phyloP scores from a whole-genome alignment of 805 yeast genomes.

The Ogataea populi-albae region DNA sequence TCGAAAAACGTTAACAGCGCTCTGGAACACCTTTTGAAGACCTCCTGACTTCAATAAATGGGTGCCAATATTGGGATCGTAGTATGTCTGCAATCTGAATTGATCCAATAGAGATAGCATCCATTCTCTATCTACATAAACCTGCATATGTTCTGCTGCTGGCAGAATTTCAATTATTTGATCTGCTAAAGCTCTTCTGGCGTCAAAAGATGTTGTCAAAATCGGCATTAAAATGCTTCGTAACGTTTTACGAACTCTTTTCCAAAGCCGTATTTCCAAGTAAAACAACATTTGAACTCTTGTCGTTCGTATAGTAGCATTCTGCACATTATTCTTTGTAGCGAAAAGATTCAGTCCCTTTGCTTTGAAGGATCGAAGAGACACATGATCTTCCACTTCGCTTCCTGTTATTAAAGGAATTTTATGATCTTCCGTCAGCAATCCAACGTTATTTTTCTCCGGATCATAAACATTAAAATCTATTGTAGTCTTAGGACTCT shows the following conservation, averaged over 20 bases:
- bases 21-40: constrained; percentile 43
- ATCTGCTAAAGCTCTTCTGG: constrained; percentile 46
- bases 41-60: constrained; percentile 39
- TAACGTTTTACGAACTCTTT: constrained; percentile 45
- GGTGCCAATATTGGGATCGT: constrained; percentile 34
- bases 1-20: constrained; percentile 16
- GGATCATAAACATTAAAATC: constrained; percentile 17
- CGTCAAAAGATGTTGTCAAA: constrained; percentile 46
- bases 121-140: constrained; percentile 48
- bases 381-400: constrained; percentile 25
- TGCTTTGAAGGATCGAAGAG: constrained; percentile 21
- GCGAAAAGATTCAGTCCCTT: constrained; percentile 12
- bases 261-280: constrained; percentile 59
- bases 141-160: constrained; percentile 46
- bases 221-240: constrained; percentile 53
- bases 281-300: constrained; percentile 57
- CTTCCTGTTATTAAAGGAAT: constrained; percentile 36
- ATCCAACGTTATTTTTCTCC: constrained; percentile 25
- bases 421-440: constrained; percentile 33
- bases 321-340: constrained; percentile 1
- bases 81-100: constrained; percentile 31
- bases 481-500: constrained; percentile 30
- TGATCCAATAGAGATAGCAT: constrained; percentile 32
- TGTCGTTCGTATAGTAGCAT: constrained; percentile 28
- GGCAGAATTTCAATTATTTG: constrained; percentile 58